Evolutionary conservation across 2,329 filamentous ascomycete species (phyloP), one percentile per base, ranked within the genome.

Genomic region (Lasiodiplodia sp.): DNA sequence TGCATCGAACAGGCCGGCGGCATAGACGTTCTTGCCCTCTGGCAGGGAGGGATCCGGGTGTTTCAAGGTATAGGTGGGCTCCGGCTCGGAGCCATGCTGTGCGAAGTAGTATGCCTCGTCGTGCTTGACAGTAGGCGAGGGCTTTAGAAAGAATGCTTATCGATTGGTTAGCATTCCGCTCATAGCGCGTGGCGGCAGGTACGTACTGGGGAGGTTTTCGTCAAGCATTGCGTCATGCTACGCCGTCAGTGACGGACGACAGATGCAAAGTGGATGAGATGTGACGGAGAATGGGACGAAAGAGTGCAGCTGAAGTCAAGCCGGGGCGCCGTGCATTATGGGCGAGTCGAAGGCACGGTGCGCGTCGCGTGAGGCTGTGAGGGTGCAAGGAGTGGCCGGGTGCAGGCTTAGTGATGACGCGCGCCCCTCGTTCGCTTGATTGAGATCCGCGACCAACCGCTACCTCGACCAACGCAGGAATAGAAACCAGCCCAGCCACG

Each of bases 1-100:
- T 28, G 93, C 90, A 77, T 98, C 95, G 79, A 92, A 92, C 2
- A 98, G 86, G 49, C 92, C 95, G 69, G 92, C 87, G 51, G 92
- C 94, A 79, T 97, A 99, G 79, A 91, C 92, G 81, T 95, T 96
- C 76, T 87, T 90, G 31, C 93, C 89, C 12, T 85, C 84, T 52
- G 90, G 87, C 8, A 88, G 82, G n/a, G 87, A 79, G 1, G 94
- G 92, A 75, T 96, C 89, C 70, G 90, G 87, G 71, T 92, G 90
- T 73, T 91, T 89, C 40, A 97, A 84, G n/a, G 91, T 85, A 80
- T 98, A 98, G 65, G 92, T 89, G 14, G 94, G 89, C 25, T 87
- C 82, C 0, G 92, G 92, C 49, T 97, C 93, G 70, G 91, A 91
- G 78, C 94, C 95, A 80, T 94, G 88, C 74, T 96, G 86, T 44